These are phyloP conservation scores for Claviceps fusiformis DNA, from an alignment of 2,329 filamentous ascomycete species.

Conservation along the genomic window DNA sequence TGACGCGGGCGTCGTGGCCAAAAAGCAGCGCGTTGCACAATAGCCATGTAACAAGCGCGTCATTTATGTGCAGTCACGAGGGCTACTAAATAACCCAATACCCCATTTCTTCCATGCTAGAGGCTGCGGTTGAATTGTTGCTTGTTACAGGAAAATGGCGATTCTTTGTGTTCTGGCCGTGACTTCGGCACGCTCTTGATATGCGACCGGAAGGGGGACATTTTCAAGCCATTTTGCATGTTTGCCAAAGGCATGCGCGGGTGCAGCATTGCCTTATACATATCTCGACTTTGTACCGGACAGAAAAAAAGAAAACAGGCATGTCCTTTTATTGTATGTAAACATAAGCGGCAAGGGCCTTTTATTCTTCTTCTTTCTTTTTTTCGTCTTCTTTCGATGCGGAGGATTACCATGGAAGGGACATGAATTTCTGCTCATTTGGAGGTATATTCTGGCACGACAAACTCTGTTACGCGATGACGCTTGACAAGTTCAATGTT, in stretches of 20 bases:
- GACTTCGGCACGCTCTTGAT: not conserved
- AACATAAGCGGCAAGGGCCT: too few species aligned
- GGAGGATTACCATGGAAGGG: too few species aligned
- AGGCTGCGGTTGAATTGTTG: too few species aligned
- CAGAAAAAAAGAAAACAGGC: not conserved
- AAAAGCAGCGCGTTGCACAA: constrained; percentile 35
- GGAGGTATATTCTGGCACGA: too few species aligned
- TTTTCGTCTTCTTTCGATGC: too few species aligned
- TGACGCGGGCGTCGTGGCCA: constrained; percentile 29
- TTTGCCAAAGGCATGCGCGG: not conserved
- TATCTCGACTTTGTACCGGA: not conserved
- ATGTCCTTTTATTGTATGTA: not conserved
- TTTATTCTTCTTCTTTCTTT: too few species aligned
- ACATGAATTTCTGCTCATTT: too few species aligned
- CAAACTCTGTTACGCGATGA: too few species aligned
- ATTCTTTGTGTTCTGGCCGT: not conserved
- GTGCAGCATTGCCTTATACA: not conserved
- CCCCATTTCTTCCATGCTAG: too few species aligned
- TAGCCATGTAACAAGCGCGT: not conserved
- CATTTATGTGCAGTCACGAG: not conserved
- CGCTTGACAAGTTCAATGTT: too few species aligned
- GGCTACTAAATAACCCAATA: too few species aligned
- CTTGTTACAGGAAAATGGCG: not conserved
- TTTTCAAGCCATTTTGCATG: not conserved
- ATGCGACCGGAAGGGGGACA: too few species aligned